phyloP scores from a whole-genome alignment of 805 yeast species.

The Clavispora carvajalis region DNA sequence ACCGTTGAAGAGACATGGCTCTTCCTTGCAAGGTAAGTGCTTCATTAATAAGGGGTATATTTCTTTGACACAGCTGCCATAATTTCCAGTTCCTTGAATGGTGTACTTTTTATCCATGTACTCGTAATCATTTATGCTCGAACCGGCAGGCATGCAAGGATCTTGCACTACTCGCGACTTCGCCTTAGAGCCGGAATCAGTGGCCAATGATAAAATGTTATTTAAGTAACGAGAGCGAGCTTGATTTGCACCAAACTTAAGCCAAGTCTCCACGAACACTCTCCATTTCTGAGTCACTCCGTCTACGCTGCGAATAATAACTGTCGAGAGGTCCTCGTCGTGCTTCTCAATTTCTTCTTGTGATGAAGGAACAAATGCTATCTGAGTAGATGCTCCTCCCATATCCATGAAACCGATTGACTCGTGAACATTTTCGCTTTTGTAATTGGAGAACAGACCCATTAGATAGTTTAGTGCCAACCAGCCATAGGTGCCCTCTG shows the following conservation, averaged over 20 bases:
- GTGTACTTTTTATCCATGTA: constrained; percentile 43
- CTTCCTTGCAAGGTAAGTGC: constrained; percentile 75
- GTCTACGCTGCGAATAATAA: constrained; percentile 60
- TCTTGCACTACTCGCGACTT: constrained; percentile 36
- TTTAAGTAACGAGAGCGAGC: constrained; percentile 72
- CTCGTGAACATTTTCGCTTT: constrained; percentile 33
- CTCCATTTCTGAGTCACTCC: constrained; percentile 75
- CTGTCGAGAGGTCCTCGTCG: constrained; percentile 63
- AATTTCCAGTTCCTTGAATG: constrained; percentile 73
- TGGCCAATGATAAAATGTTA: constrained; percentile 40
- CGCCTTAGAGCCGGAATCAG: constrained; percentile 4
- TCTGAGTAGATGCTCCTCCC: constrained; percentile 98
- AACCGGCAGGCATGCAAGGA: constrained; percentile 77
- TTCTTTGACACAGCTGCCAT: constrained; percentile 63
- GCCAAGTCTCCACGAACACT: constrained; percentile 93
- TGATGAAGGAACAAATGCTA: constrained; percentile 82
- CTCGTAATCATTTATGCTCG: constrained; percentile 39
- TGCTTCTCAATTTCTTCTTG: constrained; percentile 57
- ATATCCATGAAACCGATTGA: constrained; percentile 95
- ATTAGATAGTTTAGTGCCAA: constrained; percentile 80
- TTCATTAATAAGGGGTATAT: constrained; percentile 75
- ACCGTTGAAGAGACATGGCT: constrained; percentile 92
- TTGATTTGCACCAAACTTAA: constrained; percentile 96
- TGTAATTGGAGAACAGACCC: constrained; percentile 52
- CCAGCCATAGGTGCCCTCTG: constrained; percentile 97